Evolutionary conservation across 75 land plant species (phyloP).

Genomic region (Ceratopteris richardii): DNA sequence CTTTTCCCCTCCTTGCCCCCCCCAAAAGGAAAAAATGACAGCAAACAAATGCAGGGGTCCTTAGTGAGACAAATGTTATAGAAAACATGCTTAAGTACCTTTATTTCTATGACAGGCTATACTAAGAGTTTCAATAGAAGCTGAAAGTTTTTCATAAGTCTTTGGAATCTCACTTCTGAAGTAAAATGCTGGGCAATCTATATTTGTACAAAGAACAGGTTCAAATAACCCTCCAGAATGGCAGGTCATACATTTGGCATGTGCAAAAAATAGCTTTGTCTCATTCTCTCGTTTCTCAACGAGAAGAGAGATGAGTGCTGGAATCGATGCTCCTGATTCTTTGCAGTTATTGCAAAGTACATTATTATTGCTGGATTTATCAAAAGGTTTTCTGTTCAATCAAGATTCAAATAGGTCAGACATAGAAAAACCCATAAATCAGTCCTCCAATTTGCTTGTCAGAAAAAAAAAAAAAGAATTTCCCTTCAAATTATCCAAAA

Average conservation of each 20-base stretch:
- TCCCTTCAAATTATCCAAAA: too few relatives aligned
- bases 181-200: slow-evolving; percentile 26
- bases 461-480: too few relatives aligned
- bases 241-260: slow-evolving; percentile 18
- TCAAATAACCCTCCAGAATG: slow-evolving; percentile 23
- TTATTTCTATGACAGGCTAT: too few relatives aligned
- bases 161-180: slow-evolving; percentile 16
- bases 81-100: too few relatives aligned
- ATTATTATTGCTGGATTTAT: neutral
- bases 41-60: too few relatives aligned
- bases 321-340: slow-evolving; percentile 9
- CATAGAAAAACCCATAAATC: too few relatives aligned
- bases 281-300: slow-evolving; percentile 18
- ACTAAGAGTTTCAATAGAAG: slow-evolving; percentile 19
- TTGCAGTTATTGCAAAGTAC: slow-evolving; percentile 20
- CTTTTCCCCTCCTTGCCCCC: too few relatives aligned
- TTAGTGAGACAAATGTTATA: too few relatives aligned
- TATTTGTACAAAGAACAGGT: slow-evolving; percentile 24
- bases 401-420: too few relatives aligned
- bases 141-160: neutral
- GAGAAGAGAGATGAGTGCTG: slow-evolving; percentile 6
- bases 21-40: too few relatives aligned
- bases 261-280: slow-evolving; percentile 14
- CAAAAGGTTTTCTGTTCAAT: slow-evolving; percentile 19
- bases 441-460: too few relatives aligned